Base-by-base conservation (phyloP, 345 rosid species). In the Anastatica hierochuntica region DNA sequence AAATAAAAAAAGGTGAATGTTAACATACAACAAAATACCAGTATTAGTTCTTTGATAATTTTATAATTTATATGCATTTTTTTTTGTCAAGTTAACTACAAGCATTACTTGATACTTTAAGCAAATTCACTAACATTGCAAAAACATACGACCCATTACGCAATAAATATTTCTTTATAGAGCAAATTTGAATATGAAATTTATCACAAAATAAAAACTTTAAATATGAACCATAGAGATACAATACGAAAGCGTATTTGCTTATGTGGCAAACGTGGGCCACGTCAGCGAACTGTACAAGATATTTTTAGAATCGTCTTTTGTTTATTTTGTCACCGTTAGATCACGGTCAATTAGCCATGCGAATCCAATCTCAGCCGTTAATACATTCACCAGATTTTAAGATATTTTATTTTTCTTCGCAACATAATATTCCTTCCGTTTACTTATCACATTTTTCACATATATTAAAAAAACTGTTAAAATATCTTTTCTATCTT, bases 241-340 rank as follows among this genome's bases (percentile, higher is more conserved):
- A n/a, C n/a, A n/a, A n/a, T n/a, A n/a, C n/a, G n/a, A n/a, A n/a
- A n/a, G n/a, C n/a, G n/a, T 36, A 18, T 34, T 40, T 19, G 72
- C 50, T 79, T 76, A 79, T 70, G 64, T 79, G 84, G 79, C 75
- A 49, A 42, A 37, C 53, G 60, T 47, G 68, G 65, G 65, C 70
- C 79, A 81, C 57, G 73, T 63, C 71, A 69, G 18, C 35, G 6
- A 53, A 14, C 23, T 14, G 17, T 48, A 17, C 46, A 9, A 75
- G 90, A 79, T 82, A 77, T 82, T 79, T n/a, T 24, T 1, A 47
- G 38, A 4, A 47, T 39, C n/a, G n/a, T n/a, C n/a, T 44, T 14
- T 35, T 17, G 16, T 10, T n/a, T 61, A 14, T 27, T 9, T 27
- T 13, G 2, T 4, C 11, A 51, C 67, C 67, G 70, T 70, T 53